A percentile compares a stretch with the other conserved stretches of the same genome.
Conservation (phyloP, 257 asterid genomes). For the Avicennia marina region DNA sequence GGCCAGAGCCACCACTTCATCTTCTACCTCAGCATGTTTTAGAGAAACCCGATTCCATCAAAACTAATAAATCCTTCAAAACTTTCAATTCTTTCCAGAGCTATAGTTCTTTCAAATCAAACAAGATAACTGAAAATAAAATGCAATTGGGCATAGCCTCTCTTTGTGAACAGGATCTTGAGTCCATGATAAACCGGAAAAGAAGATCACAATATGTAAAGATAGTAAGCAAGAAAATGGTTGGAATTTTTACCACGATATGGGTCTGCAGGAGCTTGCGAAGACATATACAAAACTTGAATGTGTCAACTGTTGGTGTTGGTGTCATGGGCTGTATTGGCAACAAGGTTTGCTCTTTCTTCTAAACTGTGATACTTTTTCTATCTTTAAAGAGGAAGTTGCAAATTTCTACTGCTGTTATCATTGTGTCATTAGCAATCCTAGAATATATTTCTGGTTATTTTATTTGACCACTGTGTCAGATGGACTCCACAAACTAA, state of each 20-base stretch:
- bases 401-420: too few relatives aligned
- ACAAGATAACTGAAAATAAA: slow-evolving; percentile 26
- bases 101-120: slow-evolving; percentile 51
- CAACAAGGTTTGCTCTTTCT: slow-evolving; percentile 68
- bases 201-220: slow-evolving; percentile 79
- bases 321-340: slow-evolving; percentile 99
- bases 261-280: slow-evolving; percentile 92
- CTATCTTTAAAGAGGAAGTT: background rate
- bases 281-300: slow-evolving; percentile 71
- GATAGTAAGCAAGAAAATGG: slow-evolving; percentile 95
- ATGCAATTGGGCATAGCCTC: slow-evolving; percentile 36
- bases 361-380: slow-evolving; percentile 6
- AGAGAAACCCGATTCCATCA: slow-evolving; percentile 54
- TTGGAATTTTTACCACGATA: slow-evolving; percentile 74
- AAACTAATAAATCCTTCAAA: slow-evolving; percentile 39
- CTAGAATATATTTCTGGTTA: too few relatives aligned
- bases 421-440: too few relatives aligned
- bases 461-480: too few relatives aligned
- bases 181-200: slow-evolving; percentile 61
- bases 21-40: slow-evolving; percentile 49
- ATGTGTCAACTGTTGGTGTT: slow-evolving; percentile 88
- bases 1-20: slow-evolving; percentile 91
- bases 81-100: slow-evolving; percentile 45
- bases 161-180: slow-evolving; percentile 64
- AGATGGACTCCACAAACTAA: too few relatives aligned